A percentile compares a stretch with the other conserved stretches of the same genome.
These are phyloP conservation scores for Ochetophila trinervis DNA, from an alignment of 306 rosid species.

Conservation along the genomic window DNA sequence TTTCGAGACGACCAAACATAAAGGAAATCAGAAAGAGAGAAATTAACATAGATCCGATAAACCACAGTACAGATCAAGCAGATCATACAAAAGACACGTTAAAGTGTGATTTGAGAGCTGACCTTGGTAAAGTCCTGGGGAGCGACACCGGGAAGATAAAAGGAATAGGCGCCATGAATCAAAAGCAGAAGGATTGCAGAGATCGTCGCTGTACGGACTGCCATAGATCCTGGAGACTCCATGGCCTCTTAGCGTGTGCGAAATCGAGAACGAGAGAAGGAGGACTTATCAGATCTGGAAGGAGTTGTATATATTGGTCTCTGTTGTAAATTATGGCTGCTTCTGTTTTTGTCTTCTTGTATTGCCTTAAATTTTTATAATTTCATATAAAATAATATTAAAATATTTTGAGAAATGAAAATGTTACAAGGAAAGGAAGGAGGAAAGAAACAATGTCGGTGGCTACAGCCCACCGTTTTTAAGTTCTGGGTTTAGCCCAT, in stretches of 20 bases:
- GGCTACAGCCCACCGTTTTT: no score
- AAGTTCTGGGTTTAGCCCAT: no score
- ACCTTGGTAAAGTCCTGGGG: constrained; percentile 92
- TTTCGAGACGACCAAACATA: constrained; percentile 18
- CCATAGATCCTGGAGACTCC: constrained; percentile 71
- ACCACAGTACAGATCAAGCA: constrained; percentile 36
- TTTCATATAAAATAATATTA: no score
- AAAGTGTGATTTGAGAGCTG: constrained; percentile 15
- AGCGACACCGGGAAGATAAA: constrained; percentile 99
- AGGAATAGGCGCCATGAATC: constrained; percentile 55
- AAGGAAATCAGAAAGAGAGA: constrained; percentile 8
- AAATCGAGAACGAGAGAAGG: constrained; percentile 1
- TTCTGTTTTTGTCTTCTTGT: constrained; percentile 6
- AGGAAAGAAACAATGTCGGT: no score
- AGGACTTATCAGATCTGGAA: constrained; percentile 22
- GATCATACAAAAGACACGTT: not conserved
- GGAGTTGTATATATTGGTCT: not conserved
- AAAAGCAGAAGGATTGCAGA: constrained; percentile 46
- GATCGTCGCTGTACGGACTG: constrained; percentile 25
- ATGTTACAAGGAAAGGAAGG: no score
- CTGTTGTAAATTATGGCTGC: constrained; percentile 1
- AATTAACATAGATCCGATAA: constrained; percentile 43
- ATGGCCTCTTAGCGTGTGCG: constrained; percentile 45
- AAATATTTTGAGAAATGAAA: no score
- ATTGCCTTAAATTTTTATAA: no score